A percentile compares a stretch with the other conserved stretches of the same genome.
These are phyloP conservation scores for Omphalea diandra DNA, from an alignment of 441 rosid species.

Conservation along the genomic window DNA sequence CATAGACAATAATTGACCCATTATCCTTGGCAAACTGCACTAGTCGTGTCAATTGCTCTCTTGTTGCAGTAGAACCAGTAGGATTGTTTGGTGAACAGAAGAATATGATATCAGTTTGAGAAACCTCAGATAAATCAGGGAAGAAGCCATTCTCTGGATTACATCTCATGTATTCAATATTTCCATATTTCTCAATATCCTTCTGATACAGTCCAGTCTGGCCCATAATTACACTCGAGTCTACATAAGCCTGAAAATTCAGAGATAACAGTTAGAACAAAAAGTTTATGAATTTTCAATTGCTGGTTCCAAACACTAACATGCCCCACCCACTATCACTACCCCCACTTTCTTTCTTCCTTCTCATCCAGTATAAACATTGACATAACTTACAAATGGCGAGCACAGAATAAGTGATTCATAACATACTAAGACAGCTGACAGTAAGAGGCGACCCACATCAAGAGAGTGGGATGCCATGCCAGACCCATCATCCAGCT, in stretches of 20 bases:
- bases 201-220: constrained; percentile 79
- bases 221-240: constrained; percentile 95
- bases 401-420: neutral
- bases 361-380: neutral
- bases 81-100: constrained; percentile 99
- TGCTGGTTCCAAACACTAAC: too few relatives aligned
- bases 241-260: constrained; percentile 82
- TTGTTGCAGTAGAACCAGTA: constrained; percentile 91
- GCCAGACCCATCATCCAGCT: neutral
- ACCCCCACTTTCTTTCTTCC: neutral
- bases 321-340: neutral
- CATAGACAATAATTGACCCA: constrained; percentile 90
- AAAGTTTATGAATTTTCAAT: neutral
- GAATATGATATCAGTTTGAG: constrained; percentile 81
- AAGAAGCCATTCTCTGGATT: constrained; percentile 95
- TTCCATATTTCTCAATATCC: constrained; percentile 64
- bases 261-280: constrained; percentile 5
- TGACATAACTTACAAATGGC: neutral
- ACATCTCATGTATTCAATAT: constrained; percentile 91
- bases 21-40: constrained; percentile 89
- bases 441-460: neutral
- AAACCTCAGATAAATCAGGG: constrained; percentile 70
- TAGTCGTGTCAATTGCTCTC: constrained; percentile 72
- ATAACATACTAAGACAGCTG: too few relatives aligned
- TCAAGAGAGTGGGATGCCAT: neutral